These are phyloP conservation scores for Ephemerocybe angulata DNA, from an alignment of 768 basidiomycete genomes.

Conservation along the genomic window DNA sequence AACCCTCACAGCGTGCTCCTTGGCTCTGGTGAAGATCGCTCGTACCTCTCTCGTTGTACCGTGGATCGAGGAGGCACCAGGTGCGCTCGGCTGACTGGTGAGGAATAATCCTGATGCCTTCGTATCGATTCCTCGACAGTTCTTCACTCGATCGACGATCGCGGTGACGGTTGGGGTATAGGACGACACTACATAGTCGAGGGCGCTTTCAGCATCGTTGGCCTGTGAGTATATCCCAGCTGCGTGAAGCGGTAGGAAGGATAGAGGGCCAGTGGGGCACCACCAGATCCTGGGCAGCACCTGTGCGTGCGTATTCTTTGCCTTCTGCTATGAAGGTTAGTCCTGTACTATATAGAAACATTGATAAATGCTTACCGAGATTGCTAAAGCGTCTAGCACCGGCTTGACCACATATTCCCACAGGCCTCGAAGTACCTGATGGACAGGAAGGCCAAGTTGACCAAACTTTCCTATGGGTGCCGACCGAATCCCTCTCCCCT, in stretches of 20 bases:
- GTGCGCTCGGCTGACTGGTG: slow-evolving; percentile 11
- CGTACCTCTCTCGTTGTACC: slow-evolving; percentile 11
- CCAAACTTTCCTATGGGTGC: too few relatives aligned
- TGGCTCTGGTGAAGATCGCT: neutral
- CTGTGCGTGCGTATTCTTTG: too few relatives aligned
- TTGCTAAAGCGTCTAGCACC: slow-evolving; percentile 5
- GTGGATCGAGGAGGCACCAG: slow-evolving; percentile 5
- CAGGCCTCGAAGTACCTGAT: neutral
- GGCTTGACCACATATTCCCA: slow-evolving; percentile 2
- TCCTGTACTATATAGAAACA: neutral
- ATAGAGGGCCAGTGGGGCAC: slow-evolving; percentile 8
- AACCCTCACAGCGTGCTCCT: neutral
- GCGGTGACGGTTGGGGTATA: slow-evolving; percentile 16
- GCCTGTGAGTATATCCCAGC: slow-evolving; percentile 8
- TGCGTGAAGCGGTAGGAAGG: slow-evolving; percentile 13
- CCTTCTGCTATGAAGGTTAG: neutral
- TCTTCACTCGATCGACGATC: slow-evolving; percentile 6
- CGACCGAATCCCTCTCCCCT: neutral
- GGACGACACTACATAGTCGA: slow-evolving; percentile 19
- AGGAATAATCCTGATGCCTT: slow-evolving; percentile 7
- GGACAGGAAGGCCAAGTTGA: too few relatives aligned
- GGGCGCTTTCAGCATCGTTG: neutral
- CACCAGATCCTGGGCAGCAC: slow-evolving; percentile 11
- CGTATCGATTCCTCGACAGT: neutral
- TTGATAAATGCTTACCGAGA: neutral